phyloP scores from a whole-genome alignment of 257 asterid species.

The Nicotiana attenuata region DNA sequence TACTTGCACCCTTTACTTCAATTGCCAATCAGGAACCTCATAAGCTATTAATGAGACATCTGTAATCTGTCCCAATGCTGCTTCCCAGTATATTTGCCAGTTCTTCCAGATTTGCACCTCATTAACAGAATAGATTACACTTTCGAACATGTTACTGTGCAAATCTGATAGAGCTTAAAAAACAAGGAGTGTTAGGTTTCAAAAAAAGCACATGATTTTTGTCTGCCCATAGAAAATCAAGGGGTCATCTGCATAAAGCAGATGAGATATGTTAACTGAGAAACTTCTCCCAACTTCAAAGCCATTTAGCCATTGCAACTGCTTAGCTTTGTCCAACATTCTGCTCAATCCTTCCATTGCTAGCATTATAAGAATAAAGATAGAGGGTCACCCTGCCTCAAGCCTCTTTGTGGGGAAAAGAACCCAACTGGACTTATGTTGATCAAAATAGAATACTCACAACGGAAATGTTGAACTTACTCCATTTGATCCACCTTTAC shows the following conservation, averaged over 20 bases:
- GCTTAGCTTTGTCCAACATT: background rate
- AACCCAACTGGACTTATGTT: background rate
- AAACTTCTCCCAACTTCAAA: background rate
- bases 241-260: too few relatives aligned
- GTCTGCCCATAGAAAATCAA: background rate
- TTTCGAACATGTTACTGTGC: too few relatives aligned
- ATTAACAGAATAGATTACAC: too few relatives aligned
- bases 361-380: background rate
- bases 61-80: too few relatives aligned
- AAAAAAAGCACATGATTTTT: background rate
- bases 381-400: background rate
- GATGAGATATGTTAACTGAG: too few relatives aligned
- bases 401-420: too few relatives aligned
- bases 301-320: background rate
- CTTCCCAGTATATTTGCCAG: too few relatives aligned
- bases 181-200: too few relatives aligned
- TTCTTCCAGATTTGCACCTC: too few relatives aligned
- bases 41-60: background rate
- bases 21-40: background rate
- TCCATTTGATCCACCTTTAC: background rate
- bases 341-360: background rate
- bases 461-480: background rate
- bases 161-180: too few relatives aligned
- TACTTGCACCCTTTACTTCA: background rate
- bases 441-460: background rate